Base-by-base conservation (phyloP, 257 asterid species). In the Solanum dulcamara region DNA sequence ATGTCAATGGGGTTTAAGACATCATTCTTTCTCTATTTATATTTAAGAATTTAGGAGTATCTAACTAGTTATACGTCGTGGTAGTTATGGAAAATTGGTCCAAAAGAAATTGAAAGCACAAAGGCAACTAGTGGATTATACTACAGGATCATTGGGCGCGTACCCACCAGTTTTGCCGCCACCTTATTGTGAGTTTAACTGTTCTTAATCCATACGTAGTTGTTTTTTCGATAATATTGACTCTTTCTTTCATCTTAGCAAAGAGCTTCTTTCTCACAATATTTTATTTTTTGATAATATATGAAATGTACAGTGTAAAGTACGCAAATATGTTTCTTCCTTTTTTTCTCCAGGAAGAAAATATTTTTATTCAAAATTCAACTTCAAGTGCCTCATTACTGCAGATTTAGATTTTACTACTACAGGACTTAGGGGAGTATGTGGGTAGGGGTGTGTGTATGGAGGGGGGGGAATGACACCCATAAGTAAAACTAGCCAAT, bases 1-100 rank as follows among this genome's bases (percentile, higher is more conserved):
- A 53, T 53, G 24, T 53, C 60, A 18, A 62, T 2, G 26, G 20
- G 37, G 37, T 62, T 62, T 26, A 62, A 62, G 71, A 28, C 71
- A 5, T 28, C 20, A 12, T 26, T 62, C 32, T 28, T 62, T 62
- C 38, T 64, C 15, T 22, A 28, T 62, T 64, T 64, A 62, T 62
- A 62, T 64, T 28, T 64, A 2, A 64, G 38, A 64, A 28, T 64
- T 12, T 64, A 26, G 71, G 37, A 15, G 10, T 6, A 7, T 64
- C 71, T 91, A 91, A 94, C 88, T 84, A 84, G 88, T 87, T 42
- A 51, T 86, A 96, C 98, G 94, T 85, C 94, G 98, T 91, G 99
- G 99, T 87, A 98, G 98, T 85, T 96, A 96, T 83, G 99, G 98
- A 84, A 96, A 96, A 90, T 87, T 94, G 86, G 98, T 96, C 60